A percentile compares a stretch with the other conserved stretches of the same genome.
Evolutionary conservation across 257 asterid species (phyloP).

Genomic region (Capsicum baccatum): DNA sequence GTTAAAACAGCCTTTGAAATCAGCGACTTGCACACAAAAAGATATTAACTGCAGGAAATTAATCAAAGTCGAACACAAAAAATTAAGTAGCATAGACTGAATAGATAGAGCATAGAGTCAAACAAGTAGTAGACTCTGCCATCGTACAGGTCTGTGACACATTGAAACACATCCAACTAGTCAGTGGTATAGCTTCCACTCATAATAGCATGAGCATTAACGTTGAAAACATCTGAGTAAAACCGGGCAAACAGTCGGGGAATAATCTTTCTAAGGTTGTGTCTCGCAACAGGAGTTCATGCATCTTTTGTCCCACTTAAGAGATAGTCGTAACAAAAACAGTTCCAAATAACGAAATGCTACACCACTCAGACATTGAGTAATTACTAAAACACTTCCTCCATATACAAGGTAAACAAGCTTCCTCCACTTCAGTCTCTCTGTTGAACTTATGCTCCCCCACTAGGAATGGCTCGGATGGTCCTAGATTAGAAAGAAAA

Average conservation of each 20-base stretch:
- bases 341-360: conserved; percentile 1
- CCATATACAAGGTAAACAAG: conserved; percentile 14
- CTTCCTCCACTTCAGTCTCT: neutral
- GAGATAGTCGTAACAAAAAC: neutral
- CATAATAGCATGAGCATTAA: neutral
- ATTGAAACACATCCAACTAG: neutral
- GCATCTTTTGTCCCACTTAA: conserved; percentile 3
- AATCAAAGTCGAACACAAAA: neutral
- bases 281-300: neutral
- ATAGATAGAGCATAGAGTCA: neutral
- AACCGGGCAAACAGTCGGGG: neutral
- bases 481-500: neutral
- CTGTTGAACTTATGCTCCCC: neutral
- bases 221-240: neutral
- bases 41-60: neutral
- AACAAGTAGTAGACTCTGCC: neutral
- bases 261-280: neutral
- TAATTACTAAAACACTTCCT: neutral
- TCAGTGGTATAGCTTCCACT: neutral
- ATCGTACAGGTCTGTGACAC: neutral
- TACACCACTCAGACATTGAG: conserved; percentile 20
- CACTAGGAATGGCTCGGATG: neutral
- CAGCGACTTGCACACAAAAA: neutral
- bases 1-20: conserved; percentile 30
- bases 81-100: neutral